Base-by-base conservation (phyloP, 2,329 filamentous ascomycete genomes). In the Botryotinia convoluta region DNA sequence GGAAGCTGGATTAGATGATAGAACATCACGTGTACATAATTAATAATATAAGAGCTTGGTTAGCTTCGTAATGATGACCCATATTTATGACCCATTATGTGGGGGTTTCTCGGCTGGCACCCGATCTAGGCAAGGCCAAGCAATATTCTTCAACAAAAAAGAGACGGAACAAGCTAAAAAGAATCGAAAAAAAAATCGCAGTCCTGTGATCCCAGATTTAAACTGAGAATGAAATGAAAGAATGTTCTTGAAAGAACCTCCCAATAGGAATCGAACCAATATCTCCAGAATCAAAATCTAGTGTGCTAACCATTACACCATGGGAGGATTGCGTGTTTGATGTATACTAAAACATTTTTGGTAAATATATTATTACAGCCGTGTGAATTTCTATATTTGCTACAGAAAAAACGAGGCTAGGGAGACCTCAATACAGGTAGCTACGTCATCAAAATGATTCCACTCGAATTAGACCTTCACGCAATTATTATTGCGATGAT, bases 231-330 rank as follows among this genome's bases (percentile, higher is more conserved):
- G 44, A 32, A 37, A 32, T n/a, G 54, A 61, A 48, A 62, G 71
- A 69, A 69, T 32, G 63, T 69, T 72, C 71, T 22, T 20, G 8
- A 14, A 4, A n/a, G 67, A 69, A 72, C 51, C 63, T 72, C 29
- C 70, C 48, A 72, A 72, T 72, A 72, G 71, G 71, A 72, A 72
- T 72, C 71, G 71, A 72, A 72, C 71, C 70, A 72, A 72, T 72
- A 72, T 72, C 70, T 71, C 69, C 69, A n/a, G 69, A 72, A 72
- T 72, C 71, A 72, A 69, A 72, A 72, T 72, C 71, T 35, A 35
- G 44, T 35, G 71, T 72, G 71, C 71, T 72, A 54, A 72, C 71
- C 71, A 72, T 72, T 72, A 72, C 71, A 72, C 70, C 70, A 72
- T 72, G 60, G 70, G 37, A 72, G 61, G 48, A 35, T 63, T 71